Evolutionary conservation across 495 filamentous ascomycete species (phyloP).

Genomic region (Xylaria grammica): DNA sequence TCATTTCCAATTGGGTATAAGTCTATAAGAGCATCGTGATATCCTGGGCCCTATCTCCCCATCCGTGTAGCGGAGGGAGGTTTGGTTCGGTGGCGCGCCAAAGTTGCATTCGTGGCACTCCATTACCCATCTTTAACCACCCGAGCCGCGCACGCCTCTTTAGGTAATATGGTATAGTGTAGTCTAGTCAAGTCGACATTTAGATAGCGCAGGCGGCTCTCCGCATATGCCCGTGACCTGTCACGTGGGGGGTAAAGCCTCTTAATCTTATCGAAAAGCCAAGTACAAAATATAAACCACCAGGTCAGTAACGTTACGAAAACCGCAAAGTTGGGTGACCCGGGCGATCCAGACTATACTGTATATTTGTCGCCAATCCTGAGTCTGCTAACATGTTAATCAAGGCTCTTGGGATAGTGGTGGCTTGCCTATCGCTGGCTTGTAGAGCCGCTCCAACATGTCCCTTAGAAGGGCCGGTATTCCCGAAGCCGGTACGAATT

Average conservation of each 20-base stretch:
- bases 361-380: not conserved
- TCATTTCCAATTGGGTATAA: not conserved
- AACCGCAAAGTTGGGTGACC: too few species aligned
- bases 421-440: slow-evolving; percentile 21
- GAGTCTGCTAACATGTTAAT: not conserved
- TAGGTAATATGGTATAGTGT: too few species aligned
- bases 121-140: not conserved
- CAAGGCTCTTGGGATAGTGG: not conserved
- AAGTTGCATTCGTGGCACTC: not conserved
- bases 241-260: not conserved
- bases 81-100: not conserved
- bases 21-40: not conserved
- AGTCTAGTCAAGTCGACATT: too few species aligned
- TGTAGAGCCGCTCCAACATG: slow-evolving; percentile 42
- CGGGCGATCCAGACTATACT: not conserved
- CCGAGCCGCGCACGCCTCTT: not conserved
- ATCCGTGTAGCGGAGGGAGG: slow-evolving; percentile 2
- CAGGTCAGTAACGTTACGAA: too few species aligned
- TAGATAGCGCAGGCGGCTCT: too few species aligned
- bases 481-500: slow-evolving; percentile 47
- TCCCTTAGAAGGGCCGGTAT: slow-evolving; percentile 56
- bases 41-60: not conserved
- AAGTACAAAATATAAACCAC: not conserved
- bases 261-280: not conserved
- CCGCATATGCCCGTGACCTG: too few species aligned